A percentile compares a stretch with the other conserved stretches of the same genome.
These are phyloP conservation scores for Pilasporangium apinafurcum DNA, from an alignment of 352 stramenopile genomes.

Conservation along the genomic window DNA sequence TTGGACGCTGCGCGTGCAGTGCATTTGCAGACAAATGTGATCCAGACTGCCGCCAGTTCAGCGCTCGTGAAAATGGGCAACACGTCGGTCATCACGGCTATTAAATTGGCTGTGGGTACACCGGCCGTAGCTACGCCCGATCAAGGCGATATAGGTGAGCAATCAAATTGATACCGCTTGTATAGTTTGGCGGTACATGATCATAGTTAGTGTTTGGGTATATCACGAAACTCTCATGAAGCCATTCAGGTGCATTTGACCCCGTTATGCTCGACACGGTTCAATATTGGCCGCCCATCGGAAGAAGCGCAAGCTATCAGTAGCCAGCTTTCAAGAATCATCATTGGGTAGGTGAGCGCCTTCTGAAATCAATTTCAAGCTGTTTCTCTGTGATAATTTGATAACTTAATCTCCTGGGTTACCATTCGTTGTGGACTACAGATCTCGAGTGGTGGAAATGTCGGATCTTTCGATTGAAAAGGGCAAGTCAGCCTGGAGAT, in stretches of 20 bases:
- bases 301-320: conserved; percentile 75
- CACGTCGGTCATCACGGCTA: conserved; percentile 61
- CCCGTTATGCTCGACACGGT: conserved; percentile 69
- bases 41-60: conserved; percentile 59
- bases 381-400: conserved; percentile 2
- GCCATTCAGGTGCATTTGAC: conserved; percentile 78
- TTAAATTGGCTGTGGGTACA: conserved; percentile 72
- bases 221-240: conserved; percentile 6
- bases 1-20: conserved; percentile 38
- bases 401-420: not conserved
- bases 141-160: conserved; percentile 66
- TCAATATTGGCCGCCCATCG: conserved; percentile 57
- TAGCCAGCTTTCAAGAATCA: conserved; percentile 66
- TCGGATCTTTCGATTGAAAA: conserved; percentile 64
- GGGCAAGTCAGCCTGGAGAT: conserved; percentile 73
- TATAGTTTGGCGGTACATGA: not conserved
- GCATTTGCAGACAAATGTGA: conserved; percentile 57
- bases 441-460: conserved; percentile 76
- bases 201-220: not conserved
- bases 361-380: not conserved
- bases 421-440: too few relatives aligned
- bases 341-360: conserved; percentile 38
- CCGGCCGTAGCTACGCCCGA: conserved; percentile 60
- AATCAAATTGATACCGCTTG: not conserved
- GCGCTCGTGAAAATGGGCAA: conserved; percentile 71